Evolutionary conservation across 176 grass and related monocot species (phyloP), one percentile per base, ranked within the genome.

Genomic region (Oryza australiensis): DNA sequence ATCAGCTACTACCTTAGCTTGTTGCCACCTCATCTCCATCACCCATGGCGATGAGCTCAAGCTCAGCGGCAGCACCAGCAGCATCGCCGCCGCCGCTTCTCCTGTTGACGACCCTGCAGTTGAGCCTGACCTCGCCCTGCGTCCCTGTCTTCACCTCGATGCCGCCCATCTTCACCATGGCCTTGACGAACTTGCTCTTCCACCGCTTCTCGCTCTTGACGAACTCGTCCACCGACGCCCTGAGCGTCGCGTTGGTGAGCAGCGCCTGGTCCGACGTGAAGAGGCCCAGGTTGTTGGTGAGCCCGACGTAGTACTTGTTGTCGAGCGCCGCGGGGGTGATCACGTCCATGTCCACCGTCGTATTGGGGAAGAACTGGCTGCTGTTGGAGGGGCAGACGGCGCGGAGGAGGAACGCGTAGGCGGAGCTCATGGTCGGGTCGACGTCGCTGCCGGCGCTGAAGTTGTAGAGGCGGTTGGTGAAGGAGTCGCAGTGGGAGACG

Each of bases 131-230:
- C 77, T 96, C 85, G 2, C 93, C 93, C 26, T 92, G 84, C 4
- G 84, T 89, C 1, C 87, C 89, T 7, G 92, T 94, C 14, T 85
- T n/a, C 49, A 94, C 92, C 77, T 94, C 77, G 73, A 92, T 92
- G 45, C 64, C 24, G 26, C 92, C 89, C 92, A 94, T 94, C 85
- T 91, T 94, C 1, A 91, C 87, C 92, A 94, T 92, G 53, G 89
- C 37, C 78, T 82, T 89, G 32, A 84, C 62, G 33, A 94, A 92
- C 62, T 89, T 94, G 77, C 80, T 74, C 62, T 84, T 85, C 92
- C 92, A 94, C 13, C 16, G 79, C 0, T 48, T 81, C 30, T 94
- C 88, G 30, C 78, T 94, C 43, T 85, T 88, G 14, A 85, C 88
- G 18, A 94, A 94, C 15, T 68, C 72, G 8, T 85, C 89, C 0